Evolutionary conservation across 176 grass and related monocot genomes (phyloP), one percentile per base, ranked within the genome.

Genomic region (Metroxylon sagu): DNA sequence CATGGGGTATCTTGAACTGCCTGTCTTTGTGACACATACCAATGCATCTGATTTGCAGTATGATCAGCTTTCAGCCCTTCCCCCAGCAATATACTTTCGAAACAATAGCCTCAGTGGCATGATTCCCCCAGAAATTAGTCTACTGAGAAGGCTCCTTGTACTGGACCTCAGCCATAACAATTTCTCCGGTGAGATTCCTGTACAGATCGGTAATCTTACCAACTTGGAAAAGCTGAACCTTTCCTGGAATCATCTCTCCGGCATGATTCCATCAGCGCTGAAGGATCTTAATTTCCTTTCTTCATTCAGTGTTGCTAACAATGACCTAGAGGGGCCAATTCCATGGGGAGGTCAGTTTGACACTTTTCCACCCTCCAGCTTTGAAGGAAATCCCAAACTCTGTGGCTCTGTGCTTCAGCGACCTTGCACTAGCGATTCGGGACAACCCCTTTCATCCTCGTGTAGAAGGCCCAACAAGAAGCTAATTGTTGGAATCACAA

Each of bases 291-390:
- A 86, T 59, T 91, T 91, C 65, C 87, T 91, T 57, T 70, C 79
- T 14, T 56, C 0, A 54, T 91, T 91, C 71, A 76, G 74, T 76
- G 87, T 91, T 57, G 85, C 83, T 31, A 70, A 70, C 77, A 91
- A 91, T 8, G 29, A 83, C n/a, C 71, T 91, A 52, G 66, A 82
- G 76, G 87, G 87, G 17, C 29, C 49, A 15, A 62, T 91, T 83
- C 87, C 87, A 67, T 51, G 1, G 49, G 76, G 72, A 54, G 56
- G 68, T 10, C 87, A 91, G 64, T 91, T 91, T 26, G n/a, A 71
- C 48, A 86, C 87, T 29, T 91, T 91, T 59, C 55, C 64, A 30
- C 59, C 57, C 61, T 74, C 79, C n/a, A 91, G 83, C 67, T 91
- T 83, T 60, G 81, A 21, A 39, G 83, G 83, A 16, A 91, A 91